Conservation (phyloP, 2,329 filamentous ascomycete genomes). For the Teratosphaeria pseudoeucalypti region DNA sequence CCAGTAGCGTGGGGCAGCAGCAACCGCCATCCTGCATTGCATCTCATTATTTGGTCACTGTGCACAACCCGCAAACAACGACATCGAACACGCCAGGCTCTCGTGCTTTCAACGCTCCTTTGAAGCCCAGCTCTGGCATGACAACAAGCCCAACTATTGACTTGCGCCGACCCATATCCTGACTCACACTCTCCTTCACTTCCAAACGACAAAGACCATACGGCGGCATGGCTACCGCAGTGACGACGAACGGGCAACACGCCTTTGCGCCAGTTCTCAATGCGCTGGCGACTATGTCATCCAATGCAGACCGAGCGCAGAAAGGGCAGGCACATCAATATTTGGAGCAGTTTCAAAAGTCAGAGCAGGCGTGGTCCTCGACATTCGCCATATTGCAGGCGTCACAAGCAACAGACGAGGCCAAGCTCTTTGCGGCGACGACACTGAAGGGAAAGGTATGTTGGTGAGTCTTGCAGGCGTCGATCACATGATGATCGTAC, state of each 20-base stretch:
- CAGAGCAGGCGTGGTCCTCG: constrained; percentile 81
- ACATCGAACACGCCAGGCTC: background rate
- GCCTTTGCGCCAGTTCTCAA: constrained; percentile 73
- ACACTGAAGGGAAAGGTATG: constrained; percentile 94
- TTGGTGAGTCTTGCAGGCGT: constrained; percentile 5
- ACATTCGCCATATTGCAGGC: constrained; percentile 81
- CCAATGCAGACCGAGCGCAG: constrained; percentile 66
- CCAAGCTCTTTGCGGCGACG: constrained; percentile 89
- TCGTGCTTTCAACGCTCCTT: background rate
- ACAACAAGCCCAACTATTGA: background rate
- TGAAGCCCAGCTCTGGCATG: background rate
- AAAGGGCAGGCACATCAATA: constrained; percentile 89
- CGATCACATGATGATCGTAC: background rate
- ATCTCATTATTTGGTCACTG: background rate
- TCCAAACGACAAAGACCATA: background rate
- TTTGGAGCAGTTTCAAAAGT: constrained; percentile 94
- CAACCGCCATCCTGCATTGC: background rate
- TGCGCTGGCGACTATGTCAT: constrained; percentile 82
- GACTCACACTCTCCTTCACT: background rate
- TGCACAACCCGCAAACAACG: background rate
- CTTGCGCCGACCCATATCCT: background rate
- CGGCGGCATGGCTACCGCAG: constrained; percentile 20
- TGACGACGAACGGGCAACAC: constrained; percentile 39
- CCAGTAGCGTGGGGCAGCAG: background rate
- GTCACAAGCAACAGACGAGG: constrained; percentile 62